phyloP scores from a whole-genome alignment of 306 rosid species.

The Prunus kanzakura region DNA sequence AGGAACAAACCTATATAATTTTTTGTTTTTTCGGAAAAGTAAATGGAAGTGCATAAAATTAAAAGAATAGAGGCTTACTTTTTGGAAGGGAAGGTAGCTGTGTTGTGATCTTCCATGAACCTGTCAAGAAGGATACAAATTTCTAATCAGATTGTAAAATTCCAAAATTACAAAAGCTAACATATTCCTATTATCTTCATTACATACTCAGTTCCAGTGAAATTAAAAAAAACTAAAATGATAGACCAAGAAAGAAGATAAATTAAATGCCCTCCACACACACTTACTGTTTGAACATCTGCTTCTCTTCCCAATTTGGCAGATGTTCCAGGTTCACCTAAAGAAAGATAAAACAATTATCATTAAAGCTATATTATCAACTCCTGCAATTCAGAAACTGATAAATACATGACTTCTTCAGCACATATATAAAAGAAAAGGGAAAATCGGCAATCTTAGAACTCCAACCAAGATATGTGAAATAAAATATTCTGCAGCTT shows the following conservation, averaged over 20 bases:
- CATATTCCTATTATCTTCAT: background rate
- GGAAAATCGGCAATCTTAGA: background rate
- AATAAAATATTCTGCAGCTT: background rate
- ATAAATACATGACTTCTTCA: background rate
- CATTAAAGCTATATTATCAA: conserved; percentile 3
- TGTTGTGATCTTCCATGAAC: conserved; percentile 98
- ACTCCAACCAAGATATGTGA: background rate
- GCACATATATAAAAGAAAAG: background rate
- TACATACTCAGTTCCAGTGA: background rate
- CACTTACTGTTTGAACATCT: conserved; percentile 88
- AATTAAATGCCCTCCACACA: background rate
- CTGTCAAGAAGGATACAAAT: conserved; percentile 36
- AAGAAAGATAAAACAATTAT: conserved; percentile 22
- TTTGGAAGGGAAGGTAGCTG: conserved; percentile 94
- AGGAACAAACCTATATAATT: conserved; percentile 8
- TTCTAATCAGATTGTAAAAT: background rate
- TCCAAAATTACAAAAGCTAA: background rate
- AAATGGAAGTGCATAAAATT: background rate
- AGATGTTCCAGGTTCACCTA: conserved; percentile 85
- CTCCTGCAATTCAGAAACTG: background rate
- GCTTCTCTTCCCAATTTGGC: conserved; percentile 98
- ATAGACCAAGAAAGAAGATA: background rate
- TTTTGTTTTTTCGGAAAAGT: background rate
- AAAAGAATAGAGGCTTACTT: conserved; percentile 52
- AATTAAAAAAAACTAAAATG: background rate